A percentile compares a stretch with the other conserved stretches of the same genome.
Evolutionary conservation across 2,329 filamentous ascomycete species (phyloP).

Genomic region (Alternaria angustiovoidea): DNA sequence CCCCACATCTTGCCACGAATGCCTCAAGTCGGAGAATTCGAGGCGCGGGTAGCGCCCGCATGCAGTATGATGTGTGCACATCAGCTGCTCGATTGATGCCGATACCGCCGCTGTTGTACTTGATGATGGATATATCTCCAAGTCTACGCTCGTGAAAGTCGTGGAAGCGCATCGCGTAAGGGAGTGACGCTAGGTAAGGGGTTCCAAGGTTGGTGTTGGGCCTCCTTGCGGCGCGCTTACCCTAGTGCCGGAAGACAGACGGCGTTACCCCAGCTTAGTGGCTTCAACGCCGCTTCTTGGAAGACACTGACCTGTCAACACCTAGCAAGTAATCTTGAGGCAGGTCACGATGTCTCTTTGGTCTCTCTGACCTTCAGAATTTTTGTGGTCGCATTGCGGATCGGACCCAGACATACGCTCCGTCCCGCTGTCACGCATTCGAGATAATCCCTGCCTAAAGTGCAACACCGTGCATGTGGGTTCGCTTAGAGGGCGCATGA

Average conservation of each 20-base stretch:
- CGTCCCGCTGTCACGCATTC: background rate
- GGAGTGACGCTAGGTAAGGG: background rate
- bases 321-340: background rate
- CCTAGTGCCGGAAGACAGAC: slow-evolving; percentile 4
- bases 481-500: slow-evolving; percentile 5
- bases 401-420: background rate
- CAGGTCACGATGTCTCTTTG: background rate
- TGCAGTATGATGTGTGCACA: background rate
- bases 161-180: background rate
- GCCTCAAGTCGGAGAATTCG: slow-evolving; percentile 5
- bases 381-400: background rate
- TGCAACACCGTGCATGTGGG: slow-evolving; percentile 1
- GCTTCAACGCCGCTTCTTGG: background rate
- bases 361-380: background rate
- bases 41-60: background rate
- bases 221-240: background rate
- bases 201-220: background rate
- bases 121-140: background rate
- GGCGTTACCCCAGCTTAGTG: background rate
- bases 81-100: background rate
- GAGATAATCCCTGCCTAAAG: background rate
- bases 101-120: background rate
- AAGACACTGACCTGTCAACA: slow-evolving; percentile 1
- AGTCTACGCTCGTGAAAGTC: background rate
- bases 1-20: slow-evolving; percentile 3